Evolutionary conservation across 352 stramenopile species (phyloP).

Genomic region (Pythium aphanidermatum): DNA sequence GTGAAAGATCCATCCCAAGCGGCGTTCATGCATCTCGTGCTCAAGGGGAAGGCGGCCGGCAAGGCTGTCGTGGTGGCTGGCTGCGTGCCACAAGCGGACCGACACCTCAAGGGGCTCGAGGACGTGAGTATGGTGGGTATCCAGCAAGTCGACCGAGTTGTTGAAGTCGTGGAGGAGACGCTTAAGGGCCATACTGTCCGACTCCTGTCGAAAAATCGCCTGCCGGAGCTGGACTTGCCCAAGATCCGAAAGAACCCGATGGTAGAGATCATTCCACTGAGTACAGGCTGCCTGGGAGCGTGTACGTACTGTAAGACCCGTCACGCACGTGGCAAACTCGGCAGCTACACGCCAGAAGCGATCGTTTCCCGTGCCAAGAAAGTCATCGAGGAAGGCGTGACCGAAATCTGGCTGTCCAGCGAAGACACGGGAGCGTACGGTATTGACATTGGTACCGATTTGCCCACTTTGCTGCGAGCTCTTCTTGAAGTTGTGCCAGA

Average conservation of each 20-base stretch:
- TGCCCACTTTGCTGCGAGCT: constrained; percentile 58
- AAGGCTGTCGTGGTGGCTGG: constrained; percentile 89
- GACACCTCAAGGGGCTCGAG: constrained; percentile 75
- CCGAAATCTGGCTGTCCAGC: constrained; percentile 89
- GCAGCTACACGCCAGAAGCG: constrained; percentile 76
- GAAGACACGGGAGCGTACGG: constrained; percentile 92
- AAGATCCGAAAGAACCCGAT: constrained; percentile 92
- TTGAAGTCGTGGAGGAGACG: constrained; percentile 90
- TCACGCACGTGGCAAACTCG: constrained; percentile 86
- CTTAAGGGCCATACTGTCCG: constrained; percentile 86
- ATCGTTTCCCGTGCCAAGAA: constrained; percentile 65
- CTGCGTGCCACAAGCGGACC: constrained; percentile 88
- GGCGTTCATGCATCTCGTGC: constrained; percentile 86
- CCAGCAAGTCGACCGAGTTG: constrained; percentile 88
- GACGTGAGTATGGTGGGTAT: constrained; percentile 87
- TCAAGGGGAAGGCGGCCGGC: constrained; percentile 65
- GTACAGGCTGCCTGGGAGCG: constrained; percentile 86
- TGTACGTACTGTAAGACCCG: constrained; percentile 94
- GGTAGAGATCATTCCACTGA: constrained; percentile 91
- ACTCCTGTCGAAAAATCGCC: constrained; percentile 72
- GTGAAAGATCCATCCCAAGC: constrained; percentile 91
- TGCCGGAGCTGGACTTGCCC: constrained; percentile 84
- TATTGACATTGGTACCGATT: constrained; percentile 80
- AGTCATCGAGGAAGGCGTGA: constrained; percentile 79
- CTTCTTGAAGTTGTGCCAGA: constrained; percentile 63